Base-by-base conservation (phyloP, 345 rosid genomes). In the Erysimum cheiranthoides region DNA sequence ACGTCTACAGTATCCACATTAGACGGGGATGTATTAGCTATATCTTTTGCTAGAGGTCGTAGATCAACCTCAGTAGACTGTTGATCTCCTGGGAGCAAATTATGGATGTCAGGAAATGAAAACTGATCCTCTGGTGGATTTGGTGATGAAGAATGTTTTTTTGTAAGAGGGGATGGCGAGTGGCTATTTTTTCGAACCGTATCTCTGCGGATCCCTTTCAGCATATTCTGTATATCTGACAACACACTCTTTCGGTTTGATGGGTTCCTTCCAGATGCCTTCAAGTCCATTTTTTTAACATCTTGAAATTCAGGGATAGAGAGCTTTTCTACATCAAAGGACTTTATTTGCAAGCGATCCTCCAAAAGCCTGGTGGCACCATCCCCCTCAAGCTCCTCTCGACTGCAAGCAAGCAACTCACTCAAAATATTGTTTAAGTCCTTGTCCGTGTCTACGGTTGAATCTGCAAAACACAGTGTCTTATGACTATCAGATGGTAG, bases 351-450 rank as follows among this genome's bases (percentile, higher is more conserved):
- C 84, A 95, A 83, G 27, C 27, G 77, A 61, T 87, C 87, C 71
- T 82, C 84, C 60, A 92, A 76, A 68, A 89, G 83, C 73, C 42
- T 81, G 60, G 84, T 35, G 4, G 86, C 84, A 30, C 81, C 86
- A 75, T 85, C 94, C 68, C 86, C 90, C 69, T 82, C 92, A 32
- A 86, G 86, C 47, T 85, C 89, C 79, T 82, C 90, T 61, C 21
- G 77, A 69, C 57, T 76, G 64, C 43, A 34, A 36, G 88, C 64
- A 68, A 92, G 88, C 80, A 92, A 68, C 58, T 84, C 83, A 70
- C 80, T 87, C 74, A 90, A 59, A 78, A 89, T 76, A 13, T 85
- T 84, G 49, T 73, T 34, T 25, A 84, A 75, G 77, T 40, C 57
- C 61, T 80, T 82, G 78, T 80, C 89, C 27, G 79, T 84, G 77